Conservation (phyloP, 2,329 filamentous ascomycete genomes). For the Neopestalotiopsis clavispora region DNA sequence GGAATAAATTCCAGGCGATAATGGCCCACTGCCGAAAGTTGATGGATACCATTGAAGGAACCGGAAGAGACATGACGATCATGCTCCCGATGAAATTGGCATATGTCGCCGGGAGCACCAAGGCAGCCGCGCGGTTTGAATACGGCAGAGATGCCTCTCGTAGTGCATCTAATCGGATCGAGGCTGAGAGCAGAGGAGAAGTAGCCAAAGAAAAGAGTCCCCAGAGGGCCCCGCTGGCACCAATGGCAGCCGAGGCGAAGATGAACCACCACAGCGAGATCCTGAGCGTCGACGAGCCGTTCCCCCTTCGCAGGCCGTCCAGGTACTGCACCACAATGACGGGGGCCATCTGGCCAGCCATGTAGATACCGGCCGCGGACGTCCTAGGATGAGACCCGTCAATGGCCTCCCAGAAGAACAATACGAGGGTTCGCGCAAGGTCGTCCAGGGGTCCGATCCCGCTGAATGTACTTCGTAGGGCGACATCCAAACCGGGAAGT, state of each 20-base stretch:
- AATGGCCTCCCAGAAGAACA: slow-evolving; percentile 21
- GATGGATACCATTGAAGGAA: slow-evolving; percentile 15
- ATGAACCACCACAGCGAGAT: slow-evolving; percentile 6
- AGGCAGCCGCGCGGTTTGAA: background rate
- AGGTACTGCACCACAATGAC: slow-evolving; percentile 15
- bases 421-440: slow-evolving; percentile 18
- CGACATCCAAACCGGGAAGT: background rate
- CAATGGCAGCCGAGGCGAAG: slow-evolving; percentile 2
- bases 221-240: slow-evolving; percentile 1
- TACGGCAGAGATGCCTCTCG: background rate
- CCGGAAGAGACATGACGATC: slow-evolving; percentile 11
- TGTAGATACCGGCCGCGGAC: slow-evolving; percentile 19
- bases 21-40: slow-evolving; percentile 20
- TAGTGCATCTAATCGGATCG: background rate
- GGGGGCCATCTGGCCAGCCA: slow-evolving; percentile 17
- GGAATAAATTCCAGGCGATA: slow-evolving; percentile 22
- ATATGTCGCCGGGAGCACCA: background rate
- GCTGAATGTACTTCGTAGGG: slow-evolving; percentile 13
- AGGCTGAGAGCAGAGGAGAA: slow-evolving; percentile 9
- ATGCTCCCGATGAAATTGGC: too few species aligned
- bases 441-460: slow-evolving; percentile 20
- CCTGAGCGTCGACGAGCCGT: slow-evolving; percentile 10
- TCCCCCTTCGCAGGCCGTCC: slow-evolving; percentile 12
- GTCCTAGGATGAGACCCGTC: slow-evolving; percentile 18
- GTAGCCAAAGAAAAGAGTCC: slow-evolving; percentile 2